Evolutionary conservation across 306 rosid genomes (phyloP), one percentile per base, ranked within the genome.

Genomic region (Trifolium subterraneum): DNA sequence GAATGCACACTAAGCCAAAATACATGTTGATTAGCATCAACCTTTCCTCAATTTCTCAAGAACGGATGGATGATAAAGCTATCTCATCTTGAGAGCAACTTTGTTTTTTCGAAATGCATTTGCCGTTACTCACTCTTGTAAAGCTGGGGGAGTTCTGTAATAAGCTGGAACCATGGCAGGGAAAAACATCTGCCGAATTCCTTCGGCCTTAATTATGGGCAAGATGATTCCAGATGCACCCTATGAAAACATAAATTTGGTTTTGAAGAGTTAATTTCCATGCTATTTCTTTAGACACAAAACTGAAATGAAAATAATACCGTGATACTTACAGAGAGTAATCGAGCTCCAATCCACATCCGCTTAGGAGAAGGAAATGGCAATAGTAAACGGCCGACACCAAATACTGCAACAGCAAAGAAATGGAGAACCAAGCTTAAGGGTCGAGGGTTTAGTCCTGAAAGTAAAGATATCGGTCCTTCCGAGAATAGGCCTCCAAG

Each of bases 381-480:
- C 6, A 90, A 73, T 66, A 92, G 63, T 80, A 94, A 70, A 22
- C 99, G 95, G 38, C 99, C 97, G 58, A 94, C 99, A 44, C 97
- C 97, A 76, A 31, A 94, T 38, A 90, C 81, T 41, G 99, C 99
- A 15, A 94, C 99, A 16, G 99, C 97, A 16, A 94, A 94, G 86
- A 94, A 94, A 80, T 94, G 99, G 72, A 89, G 88, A 80, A 94
- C 97, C 93, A 94, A 87, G 70, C 90, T 94, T 81, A 88, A 65
- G 2, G 99, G 99, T 27, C 97, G 96, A 78, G 99, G 99, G 85
- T 92, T 94, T 66, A 94, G 73, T 72, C 99, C 99, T 1, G 99
- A 94, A 66, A 94, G 97, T 29, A 94, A 83, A 62, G 96, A 87
- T 48, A 92, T 83, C 7, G 99, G 99, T 82, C 99, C 99, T 2